Percentiles rank a stretch among this genome's conserved stretches.
Evolutionary conservation across 2,329 filamentous ascomycete genomes (phyloP).

Genomic region (Penicillium vulpinum): DNA sequence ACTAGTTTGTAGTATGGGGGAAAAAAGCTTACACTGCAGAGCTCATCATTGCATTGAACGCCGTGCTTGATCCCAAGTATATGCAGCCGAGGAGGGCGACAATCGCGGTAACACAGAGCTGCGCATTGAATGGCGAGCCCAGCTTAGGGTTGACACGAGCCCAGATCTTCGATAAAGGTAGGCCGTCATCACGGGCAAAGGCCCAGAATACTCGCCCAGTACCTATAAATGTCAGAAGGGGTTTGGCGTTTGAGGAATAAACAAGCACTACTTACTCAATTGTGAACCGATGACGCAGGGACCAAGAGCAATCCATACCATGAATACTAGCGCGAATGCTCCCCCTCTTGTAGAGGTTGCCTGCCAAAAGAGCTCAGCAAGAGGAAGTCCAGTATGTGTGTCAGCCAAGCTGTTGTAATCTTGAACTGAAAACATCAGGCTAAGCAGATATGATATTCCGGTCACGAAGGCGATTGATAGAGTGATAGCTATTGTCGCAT

Average conservation of each 20-base stretch:
- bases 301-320: slow-evolving; percentile 36
- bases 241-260: slow-evolving; percentile 25
- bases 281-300: slow-evolving; percentile 38
- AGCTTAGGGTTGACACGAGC: slow-evolving; percentile 45
- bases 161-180: slow-evolving; percentile 31
- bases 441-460: slow-evolving; percentile 51
- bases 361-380: slow-evolving; percentile 66
- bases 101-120: slow-evolving; percentile 50
- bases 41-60: slow-evolving; percentile 59
- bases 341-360: slow-evolving; percentile 54
- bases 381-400: slow-evolving; percentile 53
- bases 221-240: slow-evolving; percentile 27
- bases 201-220: slow-evolving; percentile 61
- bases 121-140: slow-evolving; percentile 57
- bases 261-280: slow-evolving; percentile 35
- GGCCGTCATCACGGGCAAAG: slow-evolving; percentile 55
- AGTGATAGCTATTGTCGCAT: slow-evolving; percentile 40
- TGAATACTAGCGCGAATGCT: slow-evolving; percentile 53
- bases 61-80: slow-evolving; percentile 66
- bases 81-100: slow-evolving; percentile 62
- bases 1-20: neutral
- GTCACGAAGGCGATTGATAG: slow-evolving; percentile 54
- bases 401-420: slow-evolving; percentile 47
- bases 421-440: slow-evolving; percentile 55
- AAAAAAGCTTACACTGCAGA: slow-evolving; percentile 22